Percentiles rank a stretch among this genome's conserved stretches.
Evolutionary conservation across 345 rosid genomes (phyloP).

Genomic region (Salix dunnii): DNA sequence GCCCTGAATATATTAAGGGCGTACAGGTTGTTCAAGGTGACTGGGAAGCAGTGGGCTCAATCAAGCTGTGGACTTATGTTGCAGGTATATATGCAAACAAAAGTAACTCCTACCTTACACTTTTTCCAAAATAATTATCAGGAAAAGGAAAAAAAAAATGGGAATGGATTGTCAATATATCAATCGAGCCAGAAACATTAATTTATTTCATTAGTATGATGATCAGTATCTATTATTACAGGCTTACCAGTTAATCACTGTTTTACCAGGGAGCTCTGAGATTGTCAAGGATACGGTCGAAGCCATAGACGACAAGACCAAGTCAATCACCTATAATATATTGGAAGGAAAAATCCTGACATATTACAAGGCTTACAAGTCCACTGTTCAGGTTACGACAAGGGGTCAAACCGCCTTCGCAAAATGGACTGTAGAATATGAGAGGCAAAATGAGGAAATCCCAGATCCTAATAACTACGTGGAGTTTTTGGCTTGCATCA

Average conservation of each 20-base stretch:
- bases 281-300: background rate
- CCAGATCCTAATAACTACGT: background rate
- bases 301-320: background rate
- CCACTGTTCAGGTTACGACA: background rate
- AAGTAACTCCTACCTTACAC: no score
- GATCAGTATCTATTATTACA: no score
- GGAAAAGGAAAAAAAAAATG: no score
- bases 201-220: no score
- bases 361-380: background rate
- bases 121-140: no score
- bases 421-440: conserved; percentile 6
- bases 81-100: background rate
- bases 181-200: no score
- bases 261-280: background rate
- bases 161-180: no score
- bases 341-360: background rate
- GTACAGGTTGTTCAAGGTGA: conserved; percentile 15
- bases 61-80: conserved; percentile 14
- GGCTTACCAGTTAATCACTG: no score
- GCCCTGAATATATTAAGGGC: conserved; percentile 9
- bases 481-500: background rate
- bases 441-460: background rate
- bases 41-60: conserved; percentile 21
- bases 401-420: background rate
- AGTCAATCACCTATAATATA: background rate